Conservation (phyloP, 768 basidiomycete species). For the Phylloporus arenicola region DNA sequence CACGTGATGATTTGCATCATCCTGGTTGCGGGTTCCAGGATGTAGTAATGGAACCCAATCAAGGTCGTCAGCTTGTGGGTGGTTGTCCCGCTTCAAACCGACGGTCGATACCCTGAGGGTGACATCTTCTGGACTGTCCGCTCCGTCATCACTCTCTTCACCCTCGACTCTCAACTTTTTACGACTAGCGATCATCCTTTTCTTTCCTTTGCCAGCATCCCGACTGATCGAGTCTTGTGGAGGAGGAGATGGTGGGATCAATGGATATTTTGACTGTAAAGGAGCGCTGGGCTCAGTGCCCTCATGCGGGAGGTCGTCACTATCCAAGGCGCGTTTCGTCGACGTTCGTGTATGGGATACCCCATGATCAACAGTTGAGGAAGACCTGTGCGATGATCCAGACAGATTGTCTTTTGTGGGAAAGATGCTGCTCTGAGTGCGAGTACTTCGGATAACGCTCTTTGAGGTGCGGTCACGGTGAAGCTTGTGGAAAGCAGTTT, state of each 20-base stretch:
- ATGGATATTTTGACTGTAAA: constrained; percentile 22
- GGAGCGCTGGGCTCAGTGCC: constrained; percentile 1
- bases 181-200: constrained; percentile 31
- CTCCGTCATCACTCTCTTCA: constrained; percentile 25
- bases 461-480: constrained; percentile 3
- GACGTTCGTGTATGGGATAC: constrained; percentile 25
- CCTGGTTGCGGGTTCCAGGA: constrained; percentile 19
- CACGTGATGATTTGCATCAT: constrained; percentile 32
- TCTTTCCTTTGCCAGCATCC: constrained; percentile 37
- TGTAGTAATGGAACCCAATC: constrained; percentile 29
- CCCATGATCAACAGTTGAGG: neutral
- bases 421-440: constrained; percentile 9
- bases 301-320: constrained; percentile 19
- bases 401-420: constrained; percentile 4
- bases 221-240: constrained; percentile 31
- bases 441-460: neutral
- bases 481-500: neutral
- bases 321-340: constrained; percentile 42
- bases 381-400: neutral
- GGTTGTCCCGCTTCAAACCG: constrained; percentile 9
- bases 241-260: constrained; percentile 71
- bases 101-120: constrained; percentile 20
- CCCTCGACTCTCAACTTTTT: constrained; percentile 48
- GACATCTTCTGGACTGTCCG: constrained; percentile 12
- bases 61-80: constrained; percentile 13